A percentile compares a stretch with the other conserved stretches of the same genome.
Evolutionary conservation across 345 rosid genomes (phyloP).

Genomic region (Lepidium didymum): DNA sequence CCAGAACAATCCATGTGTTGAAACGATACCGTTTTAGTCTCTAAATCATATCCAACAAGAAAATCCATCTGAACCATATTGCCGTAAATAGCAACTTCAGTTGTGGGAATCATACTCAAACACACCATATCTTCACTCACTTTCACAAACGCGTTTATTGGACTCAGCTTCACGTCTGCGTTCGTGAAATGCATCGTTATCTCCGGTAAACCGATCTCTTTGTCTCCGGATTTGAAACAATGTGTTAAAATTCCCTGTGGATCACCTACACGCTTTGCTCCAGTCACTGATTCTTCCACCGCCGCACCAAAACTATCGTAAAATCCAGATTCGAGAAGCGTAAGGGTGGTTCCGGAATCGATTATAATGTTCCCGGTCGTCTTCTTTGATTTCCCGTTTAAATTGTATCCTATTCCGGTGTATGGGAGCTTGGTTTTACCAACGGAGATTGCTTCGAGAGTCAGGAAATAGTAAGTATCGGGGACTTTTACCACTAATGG

Average conservation of each 20-base stretch:
- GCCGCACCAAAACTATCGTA: conserved; percentile 27
- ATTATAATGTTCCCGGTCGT: conserved; percentile 43
- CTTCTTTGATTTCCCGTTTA: not conserved
- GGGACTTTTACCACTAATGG: conserved; percentile 33
- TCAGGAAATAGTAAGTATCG: conserved; percentile 38
- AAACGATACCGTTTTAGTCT: conserved; percentile 32
- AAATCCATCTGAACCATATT: conserved; percentile 48
- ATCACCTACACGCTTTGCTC: conserved; percentile 30
- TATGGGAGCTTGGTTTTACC: conserved; percentile 38
- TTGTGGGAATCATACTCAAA: conserved; percentile 29
- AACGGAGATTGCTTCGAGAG: conserved; percentile 51
- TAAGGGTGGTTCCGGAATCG: conserved; percentile 56
- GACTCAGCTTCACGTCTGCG: conserved; percentile 45
- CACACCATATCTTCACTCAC: conserved; percentile 32
- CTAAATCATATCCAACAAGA: conserved; percentile 45
- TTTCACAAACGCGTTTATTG: conserved; percentile 36
- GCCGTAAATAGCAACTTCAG: conserved; percentile 33
- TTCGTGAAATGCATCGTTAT: conserved; percentile 44
- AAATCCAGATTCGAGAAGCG: conserved; percentile 35
- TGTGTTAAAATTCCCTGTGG: conserved; percentile 27
- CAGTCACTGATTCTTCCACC: conserved; percentile 17
- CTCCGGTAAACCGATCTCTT: conserved; percentile 26
- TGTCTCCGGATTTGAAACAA: conserved; percentile 20
- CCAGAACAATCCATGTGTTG: conserved; percentile 38
- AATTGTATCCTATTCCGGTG: not conserved